These are phyloP conservation scores for Phylloporus scabripes DNA, from an alignment of 768 basidiomycete species.

Conservation along the genomic window DNA sequence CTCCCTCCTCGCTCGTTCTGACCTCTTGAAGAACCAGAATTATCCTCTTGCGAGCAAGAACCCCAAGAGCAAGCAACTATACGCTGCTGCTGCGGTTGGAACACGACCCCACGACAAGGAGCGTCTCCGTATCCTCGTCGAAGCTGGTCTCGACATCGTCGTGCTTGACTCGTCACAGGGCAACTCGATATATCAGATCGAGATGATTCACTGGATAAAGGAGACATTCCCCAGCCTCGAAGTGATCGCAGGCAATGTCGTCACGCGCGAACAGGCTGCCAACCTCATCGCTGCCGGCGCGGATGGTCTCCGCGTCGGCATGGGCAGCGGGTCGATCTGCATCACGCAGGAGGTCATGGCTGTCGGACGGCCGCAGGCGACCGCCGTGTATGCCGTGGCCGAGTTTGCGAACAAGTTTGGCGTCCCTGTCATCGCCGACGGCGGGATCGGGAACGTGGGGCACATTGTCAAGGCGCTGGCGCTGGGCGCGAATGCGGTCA, in stretches of 20 bases:
- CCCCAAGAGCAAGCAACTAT: conserved; percentile 88
- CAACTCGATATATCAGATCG: conserved; percentile 88
- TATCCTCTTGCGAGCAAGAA: conserved; percentile 93
- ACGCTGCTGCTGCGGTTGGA: conserved; percentile 93
- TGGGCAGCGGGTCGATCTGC: conserved; percentile 98
- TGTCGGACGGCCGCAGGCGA: conserved; percentile 95
- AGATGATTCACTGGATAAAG: conserved; percentile 96
- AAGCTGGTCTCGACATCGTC: conserved; percentile 94
- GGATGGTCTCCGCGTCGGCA: conserved; percentile 92
- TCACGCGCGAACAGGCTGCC: conserved; percentile 96
- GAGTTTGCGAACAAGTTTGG: conserved; percentile 93
- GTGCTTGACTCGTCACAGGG: conserved; percentile 96
- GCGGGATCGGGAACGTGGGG: conserved; percentile 91
- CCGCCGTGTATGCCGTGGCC: conserved; percentile 94
- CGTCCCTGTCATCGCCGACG: conserved; percentile 94
- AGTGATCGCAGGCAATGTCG: conserved; percentile 96
- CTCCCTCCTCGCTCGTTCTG: conserved; percentile 91
- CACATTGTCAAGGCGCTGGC: conserved; percentile 97
- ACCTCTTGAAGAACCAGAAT: conserved; percentile 95
- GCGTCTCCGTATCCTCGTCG: conserved; percentile 77
- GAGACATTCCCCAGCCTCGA: conserved; percentile 77
- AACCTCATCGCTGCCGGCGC: conserved; percentile 90
- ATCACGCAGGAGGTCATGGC: conserved; percentile 99
- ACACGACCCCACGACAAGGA: conserved; percentile 87
- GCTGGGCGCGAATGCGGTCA: conserved; percentile 91